Percentiles rank a stretch among this genome's conserved stretches.
Conservation (phyloP, 345 rosid species). For the Eucalyptus cloeziana region DNA sequence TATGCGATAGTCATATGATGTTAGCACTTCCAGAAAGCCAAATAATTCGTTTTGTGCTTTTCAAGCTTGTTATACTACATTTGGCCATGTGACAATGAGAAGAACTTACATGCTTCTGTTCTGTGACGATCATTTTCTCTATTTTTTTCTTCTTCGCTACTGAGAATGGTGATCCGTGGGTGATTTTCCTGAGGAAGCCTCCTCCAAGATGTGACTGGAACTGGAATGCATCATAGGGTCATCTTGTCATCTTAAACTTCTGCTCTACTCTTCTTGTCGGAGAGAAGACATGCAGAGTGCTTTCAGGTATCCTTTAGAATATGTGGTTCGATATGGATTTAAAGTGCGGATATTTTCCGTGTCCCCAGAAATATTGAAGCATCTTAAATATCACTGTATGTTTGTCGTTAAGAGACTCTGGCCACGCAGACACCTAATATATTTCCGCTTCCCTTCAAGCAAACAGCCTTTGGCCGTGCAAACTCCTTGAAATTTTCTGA, state of each 20-base stretch:
- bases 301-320: too few species aligned
- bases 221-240: not conserved
- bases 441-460: too few species aligned
- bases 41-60: not conserved
- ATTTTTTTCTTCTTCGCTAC: not conserved
- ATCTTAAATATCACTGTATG: too few species aligned
- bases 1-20: not conserved
- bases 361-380: fast-evolving
- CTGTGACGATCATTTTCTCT: not conserved
- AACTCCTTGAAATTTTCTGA: too few species aligned
- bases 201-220: too few species aligned
- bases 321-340: too few species aligned
- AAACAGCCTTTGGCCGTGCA: too few species aligned
- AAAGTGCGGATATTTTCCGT: fast-evolving
- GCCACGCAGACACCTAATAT: fast-evolving
- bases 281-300: fast-evolving
- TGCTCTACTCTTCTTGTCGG: fast-evolving
- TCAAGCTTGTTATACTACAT: not conserved
- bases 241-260: not conserved
- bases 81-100: too few species aligned
- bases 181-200: too few species aligned
- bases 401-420: fast-evolving
- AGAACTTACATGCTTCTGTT: too few species aligned
- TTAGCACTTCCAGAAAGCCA: not conserved
- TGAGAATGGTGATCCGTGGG: not conserved